phyloP scores from a whole-genome alignment of 441 rosid species.

The Bocquillonia castaneifolia region DNA sequence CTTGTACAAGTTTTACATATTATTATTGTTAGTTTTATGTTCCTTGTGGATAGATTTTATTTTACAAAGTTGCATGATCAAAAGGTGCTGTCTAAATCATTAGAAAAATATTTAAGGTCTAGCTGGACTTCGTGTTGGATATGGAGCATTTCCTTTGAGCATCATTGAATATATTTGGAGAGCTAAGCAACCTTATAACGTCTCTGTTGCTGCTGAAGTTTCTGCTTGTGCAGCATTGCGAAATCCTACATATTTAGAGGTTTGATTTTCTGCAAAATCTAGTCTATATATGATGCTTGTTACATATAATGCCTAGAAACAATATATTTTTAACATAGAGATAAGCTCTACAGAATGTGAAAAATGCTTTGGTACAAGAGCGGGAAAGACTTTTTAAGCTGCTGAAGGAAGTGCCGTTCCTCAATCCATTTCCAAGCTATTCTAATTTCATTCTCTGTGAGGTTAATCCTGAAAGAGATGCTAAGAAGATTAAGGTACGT shows the following conservation, averaged over 20 bases:
- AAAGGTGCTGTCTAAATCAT: neutral
- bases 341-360: conserved; percentile 50
- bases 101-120: conserved; percentile 43
- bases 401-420: conserved; percentile 66
- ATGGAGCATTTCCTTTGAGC: conserved; percentile 87
- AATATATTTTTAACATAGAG: conserved; percentile 11
- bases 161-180: conserved; percentile 85
- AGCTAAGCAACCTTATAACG: conserved; percentile 93
- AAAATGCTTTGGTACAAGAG: conserved; percentile 64
- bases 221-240: conserved; percentile 88
- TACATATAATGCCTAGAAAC: neutral
- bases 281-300: neutral
- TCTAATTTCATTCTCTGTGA: conserved; percentile 87
- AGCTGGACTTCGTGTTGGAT: conserved; percentile 90
- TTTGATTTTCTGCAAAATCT: conserved; percentile 16
- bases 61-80: neutral
- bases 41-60: neutral
- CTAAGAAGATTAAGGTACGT: conserved; percentile 75
- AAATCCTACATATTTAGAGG: conserved; percentile 74
- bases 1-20: neutral
- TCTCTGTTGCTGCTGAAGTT: conserved; percentile 94
- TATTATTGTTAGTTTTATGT: neutral
- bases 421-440: conserved; percentile 72
- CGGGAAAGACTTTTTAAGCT: conserved; percentile 63
- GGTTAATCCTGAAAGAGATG: conserved; percentile 72